Base-by-base conservation (phyloP, 129 eudicot genomes). In the Centrapalus pauciflorus region DNA sequence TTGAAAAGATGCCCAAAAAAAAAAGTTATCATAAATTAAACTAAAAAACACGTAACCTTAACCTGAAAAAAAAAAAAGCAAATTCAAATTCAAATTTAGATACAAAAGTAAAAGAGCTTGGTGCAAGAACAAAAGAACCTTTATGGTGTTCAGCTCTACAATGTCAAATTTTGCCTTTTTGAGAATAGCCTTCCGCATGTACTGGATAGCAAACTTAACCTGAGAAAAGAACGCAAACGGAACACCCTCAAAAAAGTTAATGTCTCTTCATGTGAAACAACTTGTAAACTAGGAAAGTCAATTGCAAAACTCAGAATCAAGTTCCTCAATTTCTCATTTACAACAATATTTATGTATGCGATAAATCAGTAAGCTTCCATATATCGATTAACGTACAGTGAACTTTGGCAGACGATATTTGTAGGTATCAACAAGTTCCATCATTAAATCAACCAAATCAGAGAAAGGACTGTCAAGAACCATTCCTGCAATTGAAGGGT, bases 391-490 rank as follows among this genome's bases (percentile, higher is more conserved):
- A 65, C 87, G 71, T 73, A 92, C 98, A 41, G 98, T 88, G 74
- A 92, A 92, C 72, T 85, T 92, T 27, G 98, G 98, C 25, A 92
- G 85, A 32, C 91, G 96, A 33, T 88, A 84, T 81, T 85, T 88
- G 78, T 88, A 92, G 38, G 98, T 88, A 65, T 88, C 96, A 28
- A 92, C 98, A 64, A 92, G 95, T 82, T 92, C 98, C 98, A 85
- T 92, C 98, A 88, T 92, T 64, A 92, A 79, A 71, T 88, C 96
- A 60, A 92, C 98, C 87, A 92, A 76, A 81, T 92, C 91, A 24
- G 98, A 92, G 58, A 92, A 92, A 55, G 98, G 98, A 72, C 98
- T 92, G 71, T 92, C 98, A 56, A 92, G 90, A 77, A 92, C 98
- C 96, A 92, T 92, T 61, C 98, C 98, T 20, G 98, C 96, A 35